Conservation (phyloP, 176 grass and related monocot species). For the Pontederia paniculata region DNA sequence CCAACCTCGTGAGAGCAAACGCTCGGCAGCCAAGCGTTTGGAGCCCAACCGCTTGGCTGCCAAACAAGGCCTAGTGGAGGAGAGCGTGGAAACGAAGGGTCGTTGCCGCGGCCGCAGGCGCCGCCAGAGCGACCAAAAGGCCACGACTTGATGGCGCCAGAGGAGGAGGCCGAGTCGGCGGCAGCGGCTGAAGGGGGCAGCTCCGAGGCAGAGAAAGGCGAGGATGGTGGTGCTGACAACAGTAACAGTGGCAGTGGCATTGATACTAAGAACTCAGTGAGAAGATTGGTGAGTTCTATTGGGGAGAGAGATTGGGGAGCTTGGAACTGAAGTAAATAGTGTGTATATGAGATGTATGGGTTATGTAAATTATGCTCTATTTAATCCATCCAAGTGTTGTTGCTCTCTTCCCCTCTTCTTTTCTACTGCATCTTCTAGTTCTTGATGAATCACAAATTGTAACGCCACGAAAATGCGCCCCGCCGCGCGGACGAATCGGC, state of each 20-base stretch:
- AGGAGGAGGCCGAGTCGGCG: neutral
- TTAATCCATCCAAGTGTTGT: neutral
- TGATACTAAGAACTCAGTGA: constrained; percentile 40
- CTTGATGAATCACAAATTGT: too few species aligned
- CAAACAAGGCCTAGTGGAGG: too few species aligned
- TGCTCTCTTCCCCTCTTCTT: neutral
- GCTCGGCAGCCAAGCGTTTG: too few species aligned
- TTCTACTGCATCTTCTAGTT: too few species aligned
- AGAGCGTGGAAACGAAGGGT: neutral
- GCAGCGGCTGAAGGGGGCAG: neutral
- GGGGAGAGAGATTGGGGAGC: constrained; percentile 66
- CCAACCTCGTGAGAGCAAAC: too few species aligned
- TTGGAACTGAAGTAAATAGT: constrained; percentile 28
- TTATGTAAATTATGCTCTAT: neutral
- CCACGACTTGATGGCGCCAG: constrained; percentile 20
- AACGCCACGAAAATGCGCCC: too few species aligned
- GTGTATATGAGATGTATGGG: neutral
- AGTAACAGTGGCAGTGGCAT: neutral
- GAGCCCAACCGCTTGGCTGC: too few species aligned
- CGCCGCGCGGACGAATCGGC: too few species aligned
- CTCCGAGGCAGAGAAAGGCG: neutral
- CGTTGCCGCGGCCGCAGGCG: neutral
- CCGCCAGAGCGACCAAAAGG: neutral
- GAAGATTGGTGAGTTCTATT: constrained; percentile 65
- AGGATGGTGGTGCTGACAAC: constrained; percentile 24